Conservation (phyloP, 2,329 filamentous ascomycete genomes). For the Paraphoma chrysanthemicola region DNA sequence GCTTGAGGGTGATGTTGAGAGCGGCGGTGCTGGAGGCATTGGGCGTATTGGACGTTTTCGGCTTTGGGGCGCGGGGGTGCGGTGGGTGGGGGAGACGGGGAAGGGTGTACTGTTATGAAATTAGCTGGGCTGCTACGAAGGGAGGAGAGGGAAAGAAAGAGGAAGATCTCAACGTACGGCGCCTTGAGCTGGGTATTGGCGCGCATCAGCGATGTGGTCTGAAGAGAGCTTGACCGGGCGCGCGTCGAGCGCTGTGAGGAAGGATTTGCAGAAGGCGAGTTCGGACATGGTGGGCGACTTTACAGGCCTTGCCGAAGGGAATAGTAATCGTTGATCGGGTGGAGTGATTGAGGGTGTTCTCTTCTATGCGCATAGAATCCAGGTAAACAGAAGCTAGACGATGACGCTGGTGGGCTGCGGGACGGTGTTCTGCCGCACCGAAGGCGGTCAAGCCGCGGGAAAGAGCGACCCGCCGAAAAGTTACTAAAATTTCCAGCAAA, state of each 20-base stretch:
- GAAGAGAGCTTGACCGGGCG: constrained; percentile 81
- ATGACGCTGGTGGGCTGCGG: constrained; percentile 42
- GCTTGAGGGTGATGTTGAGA: constrained; percentile 70
- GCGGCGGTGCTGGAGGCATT: constrained; percentile 41
- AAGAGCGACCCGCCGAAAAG: constrained; percentile 20
- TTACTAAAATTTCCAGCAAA: constrained; percentile 22
- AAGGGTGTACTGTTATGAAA: constrained; percentile 68
- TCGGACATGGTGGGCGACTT: constrained; percentile 58
- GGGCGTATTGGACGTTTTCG: constrained; percentile 55
- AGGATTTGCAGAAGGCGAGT: constrained; percentile 81
- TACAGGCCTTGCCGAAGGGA: background rate
- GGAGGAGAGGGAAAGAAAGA: constrained; percentile 3
- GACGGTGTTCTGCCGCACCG: constrained; percentile 21
- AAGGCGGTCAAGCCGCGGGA: constrained; percentile 29
- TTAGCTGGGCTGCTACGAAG: constrained; percentile 6
- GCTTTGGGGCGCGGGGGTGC: constrained; percentile 55
- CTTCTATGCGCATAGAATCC: background rate
- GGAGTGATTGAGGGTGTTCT: background rate
- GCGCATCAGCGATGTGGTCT: constrained; percentile 89
- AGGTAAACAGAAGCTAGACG: constrained; percentile 8
- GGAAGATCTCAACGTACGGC: constrained; percentile 70
- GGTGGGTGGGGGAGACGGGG: constrained; percentile 67
- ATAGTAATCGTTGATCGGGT: background rate
- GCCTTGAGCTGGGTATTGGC: constrained; percentile 75
- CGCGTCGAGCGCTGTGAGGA: constrained; percentile 80